Evolutionary conservation across 345 rosid species (phyloP).

Genomic region (Balakata baccata): DNA sequence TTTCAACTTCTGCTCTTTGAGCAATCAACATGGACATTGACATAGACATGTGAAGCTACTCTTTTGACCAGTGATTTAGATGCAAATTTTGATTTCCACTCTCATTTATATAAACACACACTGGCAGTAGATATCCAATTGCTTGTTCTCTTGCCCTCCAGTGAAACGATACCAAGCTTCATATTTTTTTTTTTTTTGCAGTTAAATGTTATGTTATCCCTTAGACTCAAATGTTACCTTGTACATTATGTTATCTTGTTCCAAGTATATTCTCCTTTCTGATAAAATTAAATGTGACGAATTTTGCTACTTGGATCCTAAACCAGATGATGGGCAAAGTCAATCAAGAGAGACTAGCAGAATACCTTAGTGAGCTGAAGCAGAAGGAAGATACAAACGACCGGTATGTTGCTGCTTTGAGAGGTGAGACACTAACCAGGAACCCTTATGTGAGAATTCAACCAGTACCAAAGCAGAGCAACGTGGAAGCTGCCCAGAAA

Average conservation of each 20-base stretch:
- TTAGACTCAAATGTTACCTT: neutral
- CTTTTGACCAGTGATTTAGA: neutral
- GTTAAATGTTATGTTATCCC: neutral
- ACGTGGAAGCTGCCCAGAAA: constrained; percentile 25
- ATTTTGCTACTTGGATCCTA: constrained; percentile 18
- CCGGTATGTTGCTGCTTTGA: constrained; percentile 81
- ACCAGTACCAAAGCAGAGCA: constrained; percentile 44
- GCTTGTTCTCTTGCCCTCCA: neutral
- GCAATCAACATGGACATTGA: too few relatives aligned
- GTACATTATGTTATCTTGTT: neutral
- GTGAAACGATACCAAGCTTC: neutral
- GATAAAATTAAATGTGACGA: neutral
- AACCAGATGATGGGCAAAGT: constrained; percentile 89
- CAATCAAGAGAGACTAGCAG: constrained; percentile 81
- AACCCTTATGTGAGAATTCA: constrained; percentile 71
- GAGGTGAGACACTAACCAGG: constrained; percentile 86
- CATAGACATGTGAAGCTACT: too few relatives aligned
- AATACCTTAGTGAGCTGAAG: constrained; percentile 83
- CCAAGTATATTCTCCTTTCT: neutral
- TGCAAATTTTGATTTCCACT: neutral
- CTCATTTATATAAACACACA: neutral
- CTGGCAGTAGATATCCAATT: neutral
- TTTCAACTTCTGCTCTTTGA: too few relatives aligned
- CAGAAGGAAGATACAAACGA: constrained; percentile 89
- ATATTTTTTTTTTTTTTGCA: neutral